phyloP scores from a whole-genome alignment of 768 basidiomycete species.

The Boletus sp. region DNA sequence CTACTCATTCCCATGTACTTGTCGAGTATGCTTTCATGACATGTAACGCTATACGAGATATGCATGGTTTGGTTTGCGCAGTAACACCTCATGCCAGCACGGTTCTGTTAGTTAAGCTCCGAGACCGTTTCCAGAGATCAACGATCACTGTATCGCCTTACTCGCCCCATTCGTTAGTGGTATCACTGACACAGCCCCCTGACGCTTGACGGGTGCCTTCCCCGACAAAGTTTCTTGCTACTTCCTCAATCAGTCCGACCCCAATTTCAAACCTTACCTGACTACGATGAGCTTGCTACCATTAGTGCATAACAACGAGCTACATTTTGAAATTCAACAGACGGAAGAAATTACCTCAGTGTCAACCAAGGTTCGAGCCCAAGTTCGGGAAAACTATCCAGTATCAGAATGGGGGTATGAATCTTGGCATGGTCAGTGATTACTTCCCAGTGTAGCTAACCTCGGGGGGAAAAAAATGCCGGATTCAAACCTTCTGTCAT shows the following conservation, averaged over 20 bases:
- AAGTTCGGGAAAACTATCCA: background rate
- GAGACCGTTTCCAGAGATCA: slow-evolving; percentile 7
- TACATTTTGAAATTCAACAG: background rate
- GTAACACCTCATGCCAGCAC: slow-evolving; percentile 12
- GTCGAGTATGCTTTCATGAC: slow-evolving; percentile 15
- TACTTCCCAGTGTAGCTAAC: slow-evolving; percentile 1
- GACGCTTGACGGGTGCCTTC: slow-evolving; percentile 13
- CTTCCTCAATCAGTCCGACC: slow-evolving; percentile 25
- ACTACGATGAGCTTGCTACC: background rate
- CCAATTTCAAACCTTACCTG: slow-evolving; percentile 7
- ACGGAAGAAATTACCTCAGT: background rate
- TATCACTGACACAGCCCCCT: slow-evolving; percentile 14
- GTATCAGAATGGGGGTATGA: slow-evolving; percentile 14
- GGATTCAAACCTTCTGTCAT: slow-evolving; percentile 17
- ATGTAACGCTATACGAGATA: slow-evolving; percentile 8
- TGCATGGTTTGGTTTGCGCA: background rate
- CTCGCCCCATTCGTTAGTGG: background rate
- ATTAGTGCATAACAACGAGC: background rate
- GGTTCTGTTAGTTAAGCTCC: background rate
- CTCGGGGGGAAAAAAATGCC: slow-evolving; percentile 3
- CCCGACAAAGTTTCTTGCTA: slow-evolving; percentile 16
- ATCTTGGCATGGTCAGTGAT: slow-evolving; percentile 7
- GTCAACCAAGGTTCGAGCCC: slow-evolving; percentile 28
- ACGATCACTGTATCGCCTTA: background rate
- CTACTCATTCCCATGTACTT: slow-evolving; percentile 22